Evolutionary conservation across 73 alveolate species (phyloP), one percentile per base, ranked within the genome.

Genomic region (Loxodes magnus): DNA sequence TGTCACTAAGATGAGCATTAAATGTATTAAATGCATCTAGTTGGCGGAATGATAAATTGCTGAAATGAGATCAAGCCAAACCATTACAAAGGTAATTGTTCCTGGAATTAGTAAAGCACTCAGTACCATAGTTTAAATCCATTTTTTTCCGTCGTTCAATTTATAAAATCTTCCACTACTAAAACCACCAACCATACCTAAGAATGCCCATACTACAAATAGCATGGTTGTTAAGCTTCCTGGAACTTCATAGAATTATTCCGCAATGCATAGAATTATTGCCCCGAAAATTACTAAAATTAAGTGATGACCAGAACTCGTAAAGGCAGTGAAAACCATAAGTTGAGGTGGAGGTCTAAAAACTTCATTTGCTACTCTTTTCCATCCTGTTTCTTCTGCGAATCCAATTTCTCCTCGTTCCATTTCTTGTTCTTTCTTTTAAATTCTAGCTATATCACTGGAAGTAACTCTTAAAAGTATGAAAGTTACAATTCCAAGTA

Each of bases 401-500:
- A 46, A 2, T 5, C 27, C 59, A 24, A 12, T 19, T 0, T 23
- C 14, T 46, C 27, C 59, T 20, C 22, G n/a, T 2, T 46, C 59
- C 39, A 30, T 17, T 46, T 46, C 59, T 20, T 25, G n/a, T 2
- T 46, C 59, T 52, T 52, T 60, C 10, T 10, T 17, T 3, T 43
- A 12, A 16, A 44, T 20, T 12, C 69, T 20, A 42, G 31, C 35
- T 39, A 44, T n/a, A 43, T 26, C 46, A 27, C 42, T 20, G 55
- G 38, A 31, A 12, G 58, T 56, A 19, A 68, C 48, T 16, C 73
- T 42, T 48, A 38, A 35, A 51, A 67, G 14, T 17, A 67, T 59
- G 59, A 67, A 27, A n/a, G 67, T 51, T 19, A 59, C 77, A 3
- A 59, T 57, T 5, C 53, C 68, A 26, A 73, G 58, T 9, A 67